Evolutionary conservation across 1,284 basidiomycete genomes (phyloP), one percentile per base, ranked within the genome.

Genomic region (Quambalaria eucalypti): DNA sequence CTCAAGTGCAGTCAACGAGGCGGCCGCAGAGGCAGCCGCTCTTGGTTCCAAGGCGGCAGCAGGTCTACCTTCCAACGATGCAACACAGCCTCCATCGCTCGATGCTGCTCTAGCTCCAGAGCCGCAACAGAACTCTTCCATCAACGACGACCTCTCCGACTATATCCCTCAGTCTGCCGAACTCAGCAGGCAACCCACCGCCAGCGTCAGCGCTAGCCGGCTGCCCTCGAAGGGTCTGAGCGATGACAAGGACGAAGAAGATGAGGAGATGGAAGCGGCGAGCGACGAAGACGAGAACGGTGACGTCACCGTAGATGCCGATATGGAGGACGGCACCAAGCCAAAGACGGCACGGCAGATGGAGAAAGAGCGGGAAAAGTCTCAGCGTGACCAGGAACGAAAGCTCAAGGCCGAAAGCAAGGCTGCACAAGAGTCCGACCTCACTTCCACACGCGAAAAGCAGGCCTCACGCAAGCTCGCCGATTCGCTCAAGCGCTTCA

Each of bases 401-500:
- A 46, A 46, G 25, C 16, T 39, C 36, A 39, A 39, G 36, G 36
- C 16, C 36, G 65, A 65, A 29, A 54, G 36, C 42, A 58, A 58
- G 28, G 57, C 62, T 52, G 71, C 62, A 16, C 68, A 72, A 60
- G 62, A 67, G 40, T 55, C 67, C 29, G 64, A 52, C 23, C 62
- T 72, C 28, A 59, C 59, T 42, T 59, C 54, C 50, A 69, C 60
- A n/a, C 63, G 71, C 23, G 57, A 64, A 21, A 61, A 67, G 54
- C 56, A 72, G 62, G 56, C 55, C 55, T 64, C 65, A 53, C 57
- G 63, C 58, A 73, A 74, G 60, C 62, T 67, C 29, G 66, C 70
- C 25, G 73, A 74, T 51, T 69, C 65, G 53, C 61, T 73, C 59
- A 74, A 74, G 62, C 56, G 73, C 2, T 73, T 69, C 61, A 61